phyloP scores from a whole-genome alignment of 1,284 basidiomycete genomes.

The Peniophora sp. region DNA sequence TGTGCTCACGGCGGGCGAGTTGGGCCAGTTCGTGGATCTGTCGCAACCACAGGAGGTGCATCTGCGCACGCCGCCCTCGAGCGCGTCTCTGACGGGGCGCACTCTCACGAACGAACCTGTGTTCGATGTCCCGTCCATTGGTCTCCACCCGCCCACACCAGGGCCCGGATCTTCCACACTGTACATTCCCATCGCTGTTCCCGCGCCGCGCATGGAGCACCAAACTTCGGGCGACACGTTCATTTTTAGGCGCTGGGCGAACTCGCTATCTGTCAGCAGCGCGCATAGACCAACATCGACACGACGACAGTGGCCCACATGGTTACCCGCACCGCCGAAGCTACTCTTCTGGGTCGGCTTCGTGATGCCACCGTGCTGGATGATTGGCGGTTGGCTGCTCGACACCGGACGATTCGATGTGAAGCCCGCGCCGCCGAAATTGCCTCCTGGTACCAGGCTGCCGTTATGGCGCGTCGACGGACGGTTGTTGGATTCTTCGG shows the following conservation, averaged over 20 bases:
- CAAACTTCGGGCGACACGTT: not conserved
- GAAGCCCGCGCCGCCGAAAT: constrained; percentile 12
- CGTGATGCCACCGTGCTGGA: constrained; percentile 56
- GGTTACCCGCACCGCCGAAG: constrained; percentile 31
- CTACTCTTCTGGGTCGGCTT: constrained; percentile 66
- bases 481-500: not conserved
- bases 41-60: too few species aligned
- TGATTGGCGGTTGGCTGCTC: constrained; percentile 66
- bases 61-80: not conserved
- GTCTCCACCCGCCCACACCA: too few species aligned
- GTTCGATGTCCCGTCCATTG: too few species aligned
- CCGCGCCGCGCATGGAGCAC: too few species aligned
- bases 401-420: constrained; percentile 31
- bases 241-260: not conserved
- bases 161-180: too few species aligned
- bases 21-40: too few species aligned
- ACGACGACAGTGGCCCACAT: not conserved
- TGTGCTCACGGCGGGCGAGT: too few species aligned
- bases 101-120: not conserved
- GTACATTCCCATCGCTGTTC: too few species aligned
- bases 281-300: not conserved
- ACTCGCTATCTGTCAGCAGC: not conserved
- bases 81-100: not conserved
- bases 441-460: constrained; percentile 17
- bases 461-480: constrained; percentile 24